Percentiles rank a stretch among this genome's conserved stretches.
These are phyloP conservation scores for Austroboletus niveus DNA, from an alignment of 1,284 basidiomycete species.

Conservation along the genomic window DNA sequence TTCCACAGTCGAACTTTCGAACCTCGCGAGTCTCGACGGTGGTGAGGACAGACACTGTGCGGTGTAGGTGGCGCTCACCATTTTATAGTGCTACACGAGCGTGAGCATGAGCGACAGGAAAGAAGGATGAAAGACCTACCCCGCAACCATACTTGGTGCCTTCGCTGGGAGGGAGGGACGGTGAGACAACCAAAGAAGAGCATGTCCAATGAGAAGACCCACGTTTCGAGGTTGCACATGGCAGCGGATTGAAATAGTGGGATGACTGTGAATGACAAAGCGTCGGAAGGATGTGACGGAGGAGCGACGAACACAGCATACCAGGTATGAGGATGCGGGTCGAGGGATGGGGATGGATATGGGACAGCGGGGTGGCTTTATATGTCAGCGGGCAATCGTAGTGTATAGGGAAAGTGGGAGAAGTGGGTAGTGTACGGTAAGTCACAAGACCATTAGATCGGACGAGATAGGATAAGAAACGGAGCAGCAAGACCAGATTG, in stretches of 20 bases:
- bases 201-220: constrained; percentile 30
- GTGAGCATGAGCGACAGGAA: constrained; percentile 11
- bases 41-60: constrained; percentile 8
- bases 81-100: constrained; percentile 48
- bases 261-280: constrained; percentile 15
- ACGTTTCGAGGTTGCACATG: constrained; percentile 79
- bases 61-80: constrained; percentile 36
- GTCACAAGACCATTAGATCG: constrained; percentile 34
- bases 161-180: constrained; percentile 48
- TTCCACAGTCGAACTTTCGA: constrained; percentile 61
- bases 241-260: constrained; percentile 15
- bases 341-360: constrained; percentile 12
- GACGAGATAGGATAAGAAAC: constrained; percentile 33
- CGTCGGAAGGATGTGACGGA: constrained; percentile 10
- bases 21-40: constrained; percentile 52
- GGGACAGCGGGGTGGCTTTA: constrained; percentile 20
- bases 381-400: constrained; percentile 13
- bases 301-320: constrained; percentile 13
- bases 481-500: constrained; percentile 9
- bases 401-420: constrained; percentile 14
- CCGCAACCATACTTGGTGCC: constrained; percentile 75
- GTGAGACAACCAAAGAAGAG: constrained; percentile 17
- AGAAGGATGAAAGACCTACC: constrained; percentile 50
- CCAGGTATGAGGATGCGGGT: constrained; percentile 3
- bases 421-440: constrained; percentile 16